These are phyloP conservation scores for Psidium guajava DNA, from an alignment of 345 rosid genomes.

Conservation along the genomic window DNA sequence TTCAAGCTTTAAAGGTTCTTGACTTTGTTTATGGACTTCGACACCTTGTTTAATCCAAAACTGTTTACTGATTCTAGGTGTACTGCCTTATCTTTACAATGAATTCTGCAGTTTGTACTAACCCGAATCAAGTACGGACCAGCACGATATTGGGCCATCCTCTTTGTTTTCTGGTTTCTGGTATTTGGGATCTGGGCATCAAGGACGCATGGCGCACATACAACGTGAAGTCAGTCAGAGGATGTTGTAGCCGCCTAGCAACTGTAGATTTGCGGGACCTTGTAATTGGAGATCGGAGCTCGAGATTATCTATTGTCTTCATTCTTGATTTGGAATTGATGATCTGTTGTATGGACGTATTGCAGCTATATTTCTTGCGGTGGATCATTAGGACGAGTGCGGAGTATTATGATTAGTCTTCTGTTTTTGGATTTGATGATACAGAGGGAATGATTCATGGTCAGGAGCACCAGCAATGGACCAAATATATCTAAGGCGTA, in stretches of 20 bases:
- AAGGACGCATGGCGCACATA: conserved; percentile 48
- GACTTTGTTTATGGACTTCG: not conserved
- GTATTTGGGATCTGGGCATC: conserved; percentile 98
- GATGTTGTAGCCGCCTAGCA: not conserved
- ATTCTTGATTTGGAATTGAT: not conserved
- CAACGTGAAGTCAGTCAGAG: conserved; percentile 17
- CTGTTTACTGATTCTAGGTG: not conserved
- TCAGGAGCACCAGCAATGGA: not conserved
- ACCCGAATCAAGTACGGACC: conserved; percentile 97
- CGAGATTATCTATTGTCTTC: not conserved
- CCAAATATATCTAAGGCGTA: not conserved
- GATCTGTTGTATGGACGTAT: not conserved
- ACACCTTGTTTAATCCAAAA: not conserved
- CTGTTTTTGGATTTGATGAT: not conserved
- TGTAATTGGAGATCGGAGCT: not conserved
- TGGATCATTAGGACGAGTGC: not conserved
- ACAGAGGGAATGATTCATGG: not conserved
- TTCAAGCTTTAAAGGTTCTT: not conserved
- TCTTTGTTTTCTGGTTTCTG: conserved; percentile 96
- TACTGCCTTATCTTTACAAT: not conserved
- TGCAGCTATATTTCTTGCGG: not conserved
- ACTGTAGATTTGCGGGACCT: not conserved
- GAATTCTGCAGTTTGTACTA: conserved; percentile 71
- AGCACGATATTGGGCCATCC: conserved; percentile 95
- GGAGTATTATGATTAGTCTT: not conserved